phyloP scores from a whole-genome alignment of 768 basidiomycete genomes.

The Cystobasidium tubakii region DNA sequence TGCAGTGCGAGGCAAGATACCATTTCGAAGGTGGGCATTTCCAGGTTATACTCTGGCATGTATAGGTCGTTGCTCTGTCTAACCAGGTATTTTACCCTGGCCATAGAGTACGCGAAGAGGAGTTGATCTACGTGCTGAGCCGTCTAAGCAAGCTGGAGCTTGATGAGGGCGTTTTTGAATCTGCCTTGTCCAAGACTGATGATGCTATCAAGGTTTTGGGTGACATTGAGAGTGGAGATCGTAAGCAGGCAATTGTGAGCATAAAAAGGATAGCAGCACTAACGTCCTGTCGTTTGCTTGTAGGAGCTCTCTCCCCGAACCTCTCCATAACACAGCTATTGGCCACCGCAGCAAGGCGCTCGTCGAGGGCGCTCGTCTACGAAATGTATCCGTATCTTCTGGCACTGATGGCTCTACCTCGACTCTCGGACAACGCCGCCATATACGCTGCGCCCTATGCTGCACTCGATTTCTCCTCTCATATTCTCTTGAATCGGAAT shows the following conservation, averaged over 20 bases:
- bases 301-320: conserved; percentile 54
- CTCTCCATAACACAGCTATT: conserved; percentile 60
- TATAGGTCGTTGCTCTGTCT: neutral
- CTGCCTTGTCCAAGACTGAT: conserved; percentile 58
- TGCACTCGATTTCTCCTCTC: neutral
- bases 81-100: neutral
- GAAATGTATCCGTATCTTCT: conserved; percentile 64
- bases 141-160: conserved; percentile 69
- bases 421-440: neutral
- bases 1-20: conserved; percentile 72
- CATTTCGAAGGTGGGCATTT: conserved; percentile 66
- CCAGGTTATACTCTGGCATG: too few relatives aligned
- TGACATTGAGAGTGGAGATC: neutral
- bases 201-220: conserved; percentile 51
- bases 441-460: conserved; percentile 1
- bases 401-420: conserved; percentile 26
- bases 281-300: too few relatives aligned
- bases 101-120: conserved; percentile 76
- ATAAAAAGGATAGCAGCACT: too few relatives aligned
- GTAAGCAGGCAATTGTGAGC: conserved; percentile 39
- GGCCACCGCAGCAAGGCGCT: conserved; percentile 57
- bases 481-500: neutral
- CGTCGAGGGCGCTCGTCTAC: conserved; percentile 75
- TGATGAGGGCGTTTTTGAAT: conserved; percentile 71
- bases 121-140: conserved; percentile 73